Conservation (phyloP, 176 grass and related monocot species). For the Themeda triandra region DNA sequence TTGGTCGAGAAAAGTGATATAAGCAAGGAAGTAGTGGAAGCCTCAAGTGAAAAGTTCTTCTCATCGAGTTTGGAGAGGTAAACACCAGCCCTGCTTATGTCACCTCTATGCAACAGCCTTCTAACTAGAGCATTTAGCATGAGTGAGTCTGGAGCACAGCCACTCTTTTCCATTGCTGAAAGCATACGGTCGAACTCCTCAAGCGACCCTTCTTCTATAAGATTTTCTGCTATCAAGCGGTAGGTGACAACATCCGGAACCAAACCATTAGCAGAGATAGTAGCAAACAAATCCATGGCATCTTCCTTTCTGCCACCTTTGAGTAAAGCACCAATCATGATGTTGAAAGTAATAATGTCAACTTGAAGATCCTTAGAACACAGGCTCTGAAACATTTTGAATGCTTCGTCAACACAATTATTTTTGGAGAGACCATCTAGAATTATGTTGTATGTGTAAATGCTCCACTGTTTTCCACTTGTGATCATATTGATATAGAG, state of each 20-base stretch:
- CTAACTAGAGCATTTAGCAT: conserved; percentile 19
- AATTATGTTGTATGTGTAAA: neutral
- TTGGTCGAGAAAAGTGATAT: neutral
- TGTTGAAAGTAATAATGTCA: neutral
- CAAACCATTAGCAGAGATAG: neutral
- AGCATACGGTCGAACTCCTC: neutral
- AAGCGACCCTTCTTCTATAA: neutral
- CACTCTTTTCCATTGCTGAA: neutral
- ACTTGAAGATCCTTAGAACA: neutral
- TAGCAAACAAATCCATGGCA: neutral
- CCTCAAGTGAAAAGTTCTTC: neutral
- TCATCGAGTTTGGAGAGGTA: conserved; percentile 8
- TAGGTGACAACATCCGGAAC: neutral
- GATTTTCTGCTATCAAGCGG: neutral
- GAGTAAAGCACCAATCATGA: neutral
- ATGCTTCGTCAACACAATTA: neutral
- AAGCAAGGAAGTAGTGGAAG: neutral
- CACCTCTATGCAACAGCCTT: neutral
- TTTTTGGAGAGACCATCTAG: neutral
- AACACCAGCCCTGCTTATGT: neutral
- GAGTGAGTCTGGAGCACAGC: neutral
- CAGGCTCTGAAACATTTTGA: neutral
- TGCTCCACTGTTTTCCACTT: neutral
- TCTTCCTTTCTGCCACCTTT: neutral
- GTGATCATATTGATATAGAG: neutral